Base-by-base conservation (phyloP, 495 filamentous ascomycete species). In the Ramalina intermedia region DNA sequence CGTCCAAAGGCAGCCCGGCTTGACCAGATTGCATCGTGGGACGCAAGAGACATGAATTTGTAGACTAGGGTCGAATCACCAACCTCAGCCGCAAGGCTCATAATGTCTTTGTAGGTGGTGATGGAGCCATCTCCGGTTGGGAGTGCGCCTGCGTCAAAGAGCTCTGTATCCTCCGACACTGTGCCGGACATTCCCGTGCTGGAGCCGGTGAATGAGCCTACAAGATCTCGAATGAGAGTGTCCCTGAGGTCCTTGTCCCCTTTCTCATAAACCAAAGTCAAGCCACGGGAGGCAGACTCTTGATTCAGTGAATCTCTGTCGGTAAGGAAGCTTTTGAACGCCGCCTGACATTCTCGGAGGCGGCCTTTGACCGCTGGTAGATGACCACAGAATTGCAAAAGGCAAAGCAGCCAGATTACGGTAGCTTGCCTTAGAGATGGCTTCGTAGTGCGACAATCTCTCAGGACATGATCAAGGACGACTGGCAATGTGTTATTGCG, bases 61-160 rank as follows among this genome's bases (percentile, higher is more conserved):
- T 98, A 98, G 7, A 96, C 86, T 3, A 98, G 72, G 50, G 85
- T 91, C 24, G 87, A 85, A 59, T 96, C 89, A 18, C 91, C 91
- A 14, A 94, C 85, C 68, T 98, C 91, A 46, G 87, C 78, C 16
- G 91, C 90, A 29, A 98, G 71, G 53, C 73, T 89, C 71, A 98
- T 84, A 45, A 98, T 95, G 56, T 96, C 84, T 59, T 87, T 93
- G 66, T 98, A 98, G 0, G 90, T 95, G 13, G 82, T 93, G 56
- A 96, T 72, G 0, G 84, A 89, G 13, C 87, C 87, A 46, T 94
- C 87, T 6, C 87, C 87, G 2, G 89, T 96, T 1, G 88, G 88
- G 6, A 98, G 69, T 5, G 86, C 83, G 12, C 91, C 91, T n/a
- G 85, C 80, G 51, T 95, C 91, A 61, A 96, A 96, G 5, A 98